phyloP scores from a whole-genome alignment of 805 yeast species.

The Yamadazyma tumulicola region DNA sequence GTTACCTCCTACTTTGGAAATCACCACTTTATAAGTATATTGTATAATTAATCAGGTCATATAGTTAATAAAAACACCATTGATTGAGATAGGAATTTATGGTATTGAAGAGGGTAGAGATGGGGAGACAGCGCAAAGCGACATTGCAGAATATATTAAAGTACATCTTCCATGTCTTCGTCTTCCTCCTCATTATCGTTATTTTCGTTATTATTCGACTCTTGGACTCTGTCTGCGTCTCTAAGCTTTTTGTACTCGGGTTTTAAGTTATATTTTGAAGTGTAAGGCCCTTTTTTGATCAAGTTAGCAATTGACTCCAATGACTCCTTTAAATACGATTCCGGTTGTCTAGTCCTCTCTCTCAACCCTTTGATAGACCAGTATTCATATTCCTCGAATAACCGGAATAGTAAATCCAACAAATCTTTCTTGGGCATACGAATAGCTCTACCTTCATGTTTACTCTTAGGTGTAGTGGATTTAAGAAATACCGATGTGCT shows the following conservation, averaged over 20 bases:
- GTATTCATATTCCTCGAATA: constrained; percentile 92
- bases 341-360: constrained; percentile 95
- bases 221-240: constrained; percentile 73
- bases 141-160: too few species aligned
- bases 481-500: constrained; percentile 62
- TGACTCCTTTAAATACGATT: constrained; percentile 84
- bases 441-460: constrained; percentile 78
- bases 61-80: constrained; percentile 3
- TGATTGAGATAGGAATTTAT: too few species aligned
- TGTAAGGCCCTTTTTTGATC: constrained; percentile 94
- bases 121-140: too few species aligned
- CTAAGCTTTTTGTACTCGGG: constrained; percentile 82
- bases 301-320: constrained; percentile 84
- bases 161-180: constrained; percentile 76
- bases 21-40: constrained; percentile 44
- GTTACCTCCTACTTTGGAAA: constrained; percentile 88
- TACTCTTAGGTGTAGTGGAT: constrained; percentile 38
- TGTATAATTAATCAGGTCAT: constrained; percentile 12
- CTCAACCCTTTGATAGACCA: constrained; percentile 94
- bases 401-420: constrained; percentile 78
- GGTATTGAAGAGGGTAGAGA: too few species aligned
- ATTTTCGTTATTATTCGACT: constrained; percentile 37
- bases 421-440: constrained; percentile 92
- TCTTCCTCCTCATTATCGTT: constrained; percentile 56
- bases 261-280: constrained; percentile 83